These are phyloP conservation scores for Elaphomyces granulatus DNA, from an alignment of 495 filamentous ascomycete genomes.

Conservation along the genomic window DNA sequence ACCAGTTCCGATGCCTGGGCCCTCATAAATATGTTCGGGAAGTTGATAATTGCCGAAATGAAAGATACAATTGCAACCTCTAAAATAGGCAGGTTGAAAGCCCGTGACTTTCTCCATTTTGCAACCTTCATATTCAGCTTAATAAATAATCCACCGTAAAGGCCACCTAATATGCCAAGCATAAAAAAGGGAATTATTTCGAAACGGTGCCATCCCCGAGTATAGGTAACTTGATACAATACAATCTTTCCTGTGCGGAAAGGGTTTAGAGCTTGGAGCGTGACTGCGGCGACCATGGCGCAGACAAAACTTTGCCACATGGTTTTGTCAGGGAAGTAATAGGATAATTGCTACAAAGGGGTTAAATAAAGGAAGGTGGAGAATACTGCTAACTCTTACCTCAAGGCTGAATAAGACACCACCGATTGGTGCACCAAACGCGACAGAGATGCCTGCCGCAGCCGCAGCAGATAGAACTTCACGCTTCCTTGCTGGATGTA, in stretches of 20 bases:
- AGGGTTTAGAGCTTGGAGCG: conserved; percentile 82
- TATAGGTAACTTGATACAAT: conserved; percentile 92
- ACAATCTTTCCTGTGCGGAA: conserved; percentile 95
- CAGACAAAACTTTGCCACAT: conserved; percentile 99
- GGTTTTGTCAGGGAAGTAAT: conserved; percentile 97
- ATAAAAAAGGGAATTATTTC: conserved; percentile 81
- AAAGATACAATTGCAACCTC: conserved; percentile 66
- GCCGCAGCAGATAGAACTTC: conserved; percentile 92
- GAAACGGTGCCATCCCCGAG: conserved; percentile 83
- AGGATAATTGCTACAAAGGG: conserved; percentile 60
- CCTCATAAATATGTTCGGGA: conserved; percentile 88
- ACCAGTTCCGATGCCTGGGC: conserved; percentile 86
- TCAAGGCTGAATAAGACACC: conserved; percentile 88
- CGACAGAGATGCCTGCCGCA: conserved; percentile 89
- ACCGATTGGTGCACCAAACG: conserved; percentile 93
- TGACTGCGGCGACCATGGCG: conserved; percentile 93
- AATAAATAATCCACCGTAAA: conserved; percentile 92
- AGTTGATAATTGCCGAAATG: conserved; percentile 80
- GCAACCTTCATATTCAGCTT: conserved; percentile 82
- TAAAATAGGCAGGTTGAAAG: conserved; percentile 45
- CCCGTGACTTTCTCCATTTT: conserved; percentile 54
- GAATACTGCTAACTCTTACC: conserved; percentile 23
- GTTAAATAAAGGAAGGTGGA: conserved; percentile 5
- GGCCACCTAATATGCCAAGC: conserved; percentile 75
- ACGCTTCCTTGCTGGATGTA: conserved; percentile 63